phyloP scores from a whole-genome alignment of 2,329 filamentous ascomycete genomes.

The Fusarium brevicatenulatum region DNA sequence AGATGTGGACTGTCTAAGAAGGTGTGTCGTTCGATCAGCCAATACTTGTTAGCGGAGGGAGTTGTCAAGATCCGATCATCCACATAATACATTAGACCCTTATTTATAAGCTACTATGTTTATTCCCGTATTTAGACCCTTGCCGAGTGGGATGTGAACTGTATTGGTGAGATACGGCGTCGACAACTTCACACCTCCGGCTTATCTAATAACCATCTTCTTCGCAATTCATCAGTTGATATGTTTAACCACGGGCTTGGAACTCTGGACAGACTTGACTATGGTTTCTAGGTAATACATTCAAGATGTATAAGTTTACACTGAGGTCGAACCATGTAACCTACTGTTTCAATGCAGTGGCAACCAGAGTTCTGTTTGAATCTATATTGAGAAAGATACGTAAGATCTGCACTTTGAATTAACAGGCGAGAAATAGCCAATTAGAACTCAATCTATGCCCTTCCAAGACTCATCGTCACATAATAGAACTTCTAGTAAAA shows the following conservation, averaged over 20 bases:
- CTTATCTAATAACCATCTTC: neutral
- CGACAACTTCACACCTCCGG: neutral
- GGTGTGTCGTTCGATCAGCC: neutral
- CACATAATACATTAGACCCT: neutral
- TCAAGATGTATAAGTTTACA: neutral
- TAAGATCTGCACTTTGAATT: neutral
- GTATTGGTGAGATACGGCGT: neutral
- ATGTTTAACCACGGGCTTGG: neutral
- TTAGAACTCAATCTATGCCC: no score
- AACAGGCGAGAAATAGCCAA: fast-evolving
- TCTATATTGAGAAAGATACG: neutral
- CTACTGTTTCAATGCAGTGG: neutral
- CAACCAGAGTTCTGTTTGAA: neutral
- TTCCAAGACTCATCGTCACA: no score
- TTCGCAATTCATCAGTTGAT: no score
- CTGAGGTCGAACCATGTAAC: no score
- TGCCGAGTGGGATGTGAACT: slow-evolving; percentile 12
- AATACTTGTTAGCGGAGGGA: neutral
- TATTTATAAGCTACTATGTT: neutral
- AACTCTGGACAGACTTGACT: fast-evolving
- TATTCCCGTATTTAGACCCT: neutral
- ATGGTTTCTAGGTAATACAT: neutral
- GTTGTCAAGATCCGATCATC: neutral
- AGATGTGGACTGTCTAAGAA: neutral
- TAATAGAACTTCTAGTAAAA: neutral